Conservation (phyloP, 1,284 basidiomycete genomes). For the Trichosporon sp. region DNA sequence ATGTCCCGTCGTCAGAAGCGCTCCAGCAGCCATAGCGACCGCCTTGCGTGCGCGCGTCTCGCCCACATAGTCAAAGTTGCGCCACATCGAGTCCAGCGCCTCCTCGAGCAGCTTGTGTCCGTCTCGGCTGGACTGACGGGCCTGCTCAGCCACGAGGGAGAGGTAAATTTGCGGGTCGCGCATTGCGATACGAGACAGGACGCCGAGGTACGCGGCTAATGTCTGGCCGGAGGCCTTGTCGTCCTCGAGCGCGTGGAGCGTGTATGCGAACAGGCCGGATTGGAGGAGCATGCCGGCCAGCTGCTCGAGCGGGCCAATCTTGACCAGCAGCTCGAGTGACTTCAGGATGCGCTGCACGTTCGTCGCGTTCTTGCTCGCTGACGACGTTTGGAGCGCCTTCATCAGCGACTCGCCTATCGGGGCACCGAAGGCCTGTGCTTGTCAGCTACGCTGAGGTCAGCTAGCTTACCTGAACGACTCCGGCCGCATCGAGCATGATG, state of each 20-base stretch:
- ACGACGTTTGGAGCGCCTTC: conserved; percentile 27
- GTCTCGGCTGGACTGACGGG: conserved; percentile 25
- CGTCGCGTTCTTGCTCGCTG: conserved; percentile 24
- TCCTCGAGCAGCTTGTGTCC: conserved; percentile 38
- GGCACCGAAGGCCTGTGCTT: conserved; percentile 26
- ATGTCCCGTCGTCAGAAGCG: conserved; percentile 59
- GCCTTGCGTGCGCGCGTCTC: conserved; percentile 43
- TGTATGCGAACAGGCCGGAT: conserved; percentile 40
- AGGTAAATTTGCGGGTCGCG: conserved; percentile 38
- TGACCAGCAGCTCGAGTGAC: conserved; percentile 34
- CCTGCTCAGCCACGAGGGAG: conserved; percentile 37
- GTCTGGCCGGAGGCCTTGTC: conserved; percentile 45
- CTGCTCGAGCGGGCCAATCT: conserved; percentile 26
- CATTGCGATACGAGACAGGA: conserved; percentile 41
- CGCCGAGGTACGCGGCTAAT: conserved; percentile 40
- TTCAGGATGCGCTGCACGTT: conserved; percentile 28
- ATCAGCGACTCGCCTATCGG: conserved; percentile 30
- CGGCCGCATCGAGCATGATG: conserved; percentile 62
- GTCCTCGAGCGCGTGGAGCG: conserved; percentile 42
- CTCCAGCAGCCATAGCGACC: conserved; percentile 45
- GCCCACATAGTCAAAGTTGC: conserved; percentile 48
- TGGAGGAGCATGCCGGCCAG: conserved; percentile 37
- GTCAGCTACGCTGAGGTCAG: background rate
- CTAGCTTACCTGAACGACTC: conserved; percentile 60
- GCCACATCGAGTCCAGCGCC: conserved; percentile 46